phyloP scores from a whole-genome alignment of 2,329 filamentous ascomycete genomes.

The Verticillium tricorpus region DNA sequence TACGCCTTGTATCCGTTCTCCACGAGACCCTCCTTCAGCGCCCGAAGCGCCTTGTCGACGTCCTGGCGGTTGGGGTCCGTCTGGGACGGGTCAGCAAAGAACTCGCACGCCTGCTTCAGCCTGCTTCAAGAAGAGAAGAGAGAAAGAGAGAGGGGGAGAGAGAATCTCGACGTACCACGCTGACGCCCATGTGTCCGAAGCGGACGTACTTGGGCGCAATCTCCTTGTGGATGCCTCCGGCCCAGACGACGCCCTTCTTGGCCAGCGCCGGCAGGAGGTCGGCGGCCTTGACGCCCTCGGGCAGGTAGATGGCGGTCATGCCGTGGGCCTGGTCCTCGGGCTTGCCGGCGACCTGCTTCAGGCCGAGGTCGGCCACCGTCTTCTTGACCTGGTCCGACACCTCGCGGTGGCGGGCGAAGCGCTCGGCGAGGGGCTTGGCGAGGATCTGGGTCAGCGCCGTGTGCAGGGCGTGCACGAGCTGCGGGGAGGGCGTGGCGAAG shows the following conservation, averaged over 20 bases:
- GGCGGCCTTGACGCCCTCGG: conserved; percentile 73
- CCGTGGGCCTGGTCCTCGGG: conserved; percentile 90
- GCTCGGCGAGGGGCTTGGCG: conserved; percentile 70
- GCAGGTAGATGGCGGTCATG: conserved; percentile 97
- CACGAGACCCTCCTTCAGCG: conserved; percentile 66
- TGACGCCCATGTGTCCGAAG: conserved; percentile 97
- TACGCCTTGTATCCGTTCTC: conserved; percentile 65
- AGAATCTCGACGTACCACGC: conserved; percentile 54
- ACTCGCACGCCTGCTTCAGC: not conserved
- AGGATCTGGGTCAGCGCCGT: conserved; percentile 84
- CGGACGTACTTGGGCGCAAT: conserved; percentile 91
- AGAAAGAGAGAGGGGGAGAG: too few species aligned
- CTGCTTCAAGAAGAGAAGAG: too few species aligned
- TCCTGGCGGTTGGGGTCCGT: conserved; percentile 75
- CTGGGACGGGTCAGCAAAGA: conserved; percentile 22
- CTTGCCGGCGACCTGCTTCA: conserved; percentile 81
- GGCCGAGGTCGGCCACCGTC: conserved; percentile 70
- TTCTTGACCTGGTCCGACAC: conserved; percentile 85
- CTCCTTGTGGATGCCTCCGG: conserved; percentile 92
- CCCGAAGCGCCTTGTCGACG: conserved; percentile 77
- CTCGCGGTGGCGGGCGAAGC: conserved; percentile 76
- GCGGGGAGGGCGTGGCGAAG: conserved; percentile 93
- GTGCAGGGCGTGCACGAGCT: conserved; percentile 89
- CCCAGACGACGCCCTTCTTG: conserved; percentile 88
- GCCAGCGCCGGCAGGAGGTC: conserved; percentile 81